Base-by-base conservation (phyloP, 148 eudicot species). In the Camellia lanceoleosa region DNA sequence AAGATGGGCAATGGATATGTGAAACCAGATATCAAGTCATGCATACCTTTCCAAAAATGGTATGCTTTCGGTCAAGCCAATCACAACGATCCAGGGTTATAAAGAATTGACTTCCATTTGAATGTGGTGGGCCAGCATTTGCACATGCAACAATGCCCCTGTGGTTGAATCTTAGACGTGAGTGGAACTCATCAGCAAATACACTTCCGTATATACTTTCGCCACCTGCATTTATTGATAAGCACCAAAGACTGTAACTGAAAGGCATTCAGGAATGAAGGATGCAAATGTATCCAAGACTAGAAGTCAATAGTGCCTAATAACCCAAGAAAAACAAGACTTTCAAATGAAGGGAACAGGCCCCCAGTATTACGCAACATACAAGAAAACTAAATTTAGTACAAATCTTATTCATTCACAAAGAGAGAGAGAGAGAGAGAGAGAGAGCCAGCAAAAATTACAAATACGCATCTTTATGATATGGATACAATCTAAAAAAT, bases 111-210 rank as follows among this genome's bases (percentile, higher is more conserved):
- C 99, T 96, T 71, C 92, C 98, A 81, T 96, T 96, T 79, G 99
- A 84, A 85, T 96, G 91, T 19, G 98, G 92, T 56, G 89, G 55
- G 49, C 95, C 97, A 83, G 97, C 77, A 87, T 93, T 93, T 60
- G 99, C 99, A 84, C 97, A 92, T 43, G 99, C 99, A 73, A 96
- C 91, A 87, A 96, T 82, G 56, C 99, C 99, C 86, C 99, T 91
- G 83, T 93, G 99, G 77, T 90, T 96, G 85, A 96, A 96, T 75
- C 98, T 87, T 76, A 96, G 84, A 76, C 99, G 99, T 43, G 98
- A 89, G 84, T 96, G 99, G 74, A 96, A 91, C 83, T 96, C 99
- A 83, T 96, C 99, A 38, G 92, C 55, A 79, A 96, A 96, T 7
- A 79, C 58, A 78, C 83, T 88, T 71, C 98, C 99, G 71, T 96